phyloP scores from a whole-genome alignment of 108 stramenopile genomes.

The Stephanodiscus triporus region DNA sequence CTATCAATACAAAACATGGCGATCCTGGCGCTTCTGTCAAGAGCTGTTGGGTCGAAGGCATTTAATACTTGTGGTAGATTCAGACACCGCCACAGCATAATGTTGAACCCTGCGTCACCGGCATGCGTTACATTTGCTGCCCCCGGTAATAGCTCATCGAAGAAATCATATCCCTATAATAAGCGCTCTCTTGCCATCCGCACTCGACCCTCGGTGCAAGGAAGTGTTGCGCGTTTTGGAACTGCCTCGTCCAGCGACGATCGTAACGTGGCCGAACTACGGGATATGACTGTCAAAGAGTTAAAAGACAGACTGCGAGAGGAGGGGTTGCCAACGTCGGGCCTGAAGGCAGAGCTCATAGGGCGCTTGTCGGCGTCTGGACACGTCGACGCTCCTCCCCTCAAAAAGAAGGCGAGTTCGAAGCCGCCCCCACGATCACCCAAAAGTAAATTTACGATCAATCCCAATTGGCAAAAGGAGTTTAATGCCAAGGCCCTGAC shows the following conservation, averaged over 20 bases:
- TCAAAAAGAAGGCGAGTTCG: conserved; percentile 10
- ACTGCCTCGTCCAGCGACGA: conserved; percentile 16
- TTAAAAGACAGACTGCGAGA: conserved; percentile 47
- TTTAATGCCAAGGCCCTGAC: conserved; percentile 50
- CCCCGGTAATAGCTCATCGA: background rate
- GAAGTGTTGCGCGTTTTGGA: conserved; percentile 13
- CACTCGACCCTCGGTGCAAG: conserved; percentile 6
- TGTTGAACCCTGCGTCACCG: background rate
- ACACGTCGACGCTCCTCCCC: background rate
- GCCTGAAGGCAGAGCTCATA: conserved; percentile 57
- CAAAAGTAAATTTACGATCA: conserved; percentile 50
- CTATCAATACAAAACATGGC: conserved; percentile 23
- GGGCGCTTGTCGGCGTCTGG: conserved; percentile 26
- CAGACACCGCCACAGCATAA: background rate
- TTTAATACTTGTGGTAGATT: conserved; percentile 5
- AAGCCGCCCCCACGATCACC: conserved; percentile 19
- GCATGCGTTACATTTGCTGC: background rate
- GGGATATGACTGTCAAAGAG: conserved; percentile 47
- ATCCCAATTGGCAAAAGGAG: conserved; percentile 55
- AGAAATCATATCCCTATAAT: background rate
- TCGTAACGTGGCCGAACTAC: conserved; percentile 9
- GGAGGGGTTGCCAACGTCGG: conserved; percentile 43
- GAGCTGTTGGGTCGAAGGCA: conserved; percentile 13
- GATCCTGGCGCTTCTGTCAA: background rate
- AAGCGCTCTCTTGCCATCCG: background rate